A percentile compares a stretch with the other conserved stretches of the same genome.
Conservation (phyloP, 306 rosid species). For the Vigna nakashimae region DNA sequence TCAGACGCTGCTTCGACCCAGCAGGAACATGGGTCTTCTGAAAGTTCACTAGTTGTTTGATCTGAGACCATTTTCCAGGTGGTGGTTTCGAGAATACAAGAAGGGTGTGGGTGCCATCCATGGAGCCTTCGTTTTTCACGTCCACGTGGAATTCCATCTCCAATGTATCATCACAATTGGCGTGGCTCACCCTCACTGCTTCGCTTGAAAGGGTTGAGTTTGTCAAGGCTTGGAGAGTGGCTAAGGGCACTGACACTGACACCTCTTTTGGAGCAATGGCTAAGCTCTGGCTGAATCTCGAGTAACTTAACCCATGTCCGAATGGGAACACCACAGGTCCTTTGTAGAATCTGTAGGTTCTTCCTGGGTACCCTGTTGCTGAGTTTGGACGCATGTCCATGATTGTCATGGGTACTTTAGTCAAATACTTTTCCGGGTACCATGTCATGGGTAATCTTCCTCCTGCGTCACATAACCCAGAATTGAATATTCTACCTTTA, state of each 20-base stretch:
- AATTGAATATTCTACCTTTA: too few species aligned
- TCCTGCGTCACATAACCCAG: conserved; percentile 28
- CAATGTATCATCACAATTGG: conserved; percentile 51
- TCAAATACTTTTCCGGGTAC: conserved; percentile 77
- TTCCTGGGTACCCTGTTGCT: conserved; percentile 78
- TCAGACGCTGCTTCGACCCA: conserved; percentile 59
- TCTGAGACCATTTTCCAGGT: conserved; percentile 42
- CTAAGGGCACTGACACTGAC: conserved; percentile 47
- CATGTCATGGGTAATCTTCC: conserved; percentile 72
- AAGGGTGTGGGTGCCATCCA: conserved; percentile 80
- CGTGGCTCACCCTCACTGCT: conserved; percentile 57
- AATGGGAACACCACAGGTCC: conserved; percentile 90
- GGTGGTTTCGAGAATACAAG: conserved; percentile 70
- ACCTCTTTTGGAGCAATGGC: conserved; percentile 60
- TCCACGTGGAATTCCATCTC: conserved; percentile 55
- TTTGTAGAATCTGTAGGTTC: conserved; percentile 90
- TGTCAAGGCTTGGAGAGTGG: conserved; percentile 22
- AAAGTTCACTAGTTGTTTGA: conserved; percentile 69
- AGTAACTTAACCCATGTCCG: conserved; percentile 82
- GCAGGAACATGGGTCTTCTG: conserved; percentile 62
- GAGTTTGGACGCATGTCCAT: conserved; percentile 79
- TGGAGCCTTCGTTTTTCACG: conserved; percentile 65
- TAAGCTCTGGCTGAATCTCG: conserved; percentile 57
- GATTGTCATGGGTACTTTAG: conserved; percentile 77
- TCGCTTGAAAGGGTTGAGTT: conserved; percentile 54